Base-by-base conservation (phyloP, 345 rosid species). In the Boechera stricta region DNA sequence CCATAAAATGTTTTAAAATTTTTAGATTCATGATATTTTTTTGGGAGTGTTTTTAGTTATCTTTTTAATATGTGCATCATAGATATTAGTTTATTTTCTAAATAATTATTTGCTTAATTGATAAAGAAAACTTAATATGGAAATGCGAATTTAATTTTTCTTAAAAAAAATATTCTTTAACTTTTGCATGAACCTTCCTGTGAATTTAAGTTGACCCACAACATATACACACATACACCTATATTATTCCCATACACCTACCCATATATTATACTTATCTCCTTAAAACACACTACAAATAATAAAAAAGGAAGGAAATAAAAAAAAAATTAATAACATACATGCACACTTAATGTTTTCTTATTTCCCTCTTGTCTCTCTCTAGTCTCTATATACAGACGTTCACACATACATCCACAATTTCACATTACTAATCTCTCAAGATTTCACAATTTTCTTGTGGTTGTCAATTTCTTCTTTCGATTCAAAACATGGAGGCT, bases 311-410 rank as follows among this genome's bases (percentile, higher is more conserved):
- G 26, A 38, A 33, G 21, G 11, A 60, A 68, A 39, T 0, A 47
- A n/a, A 0, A 4, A 35, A n/a, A n/a, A 9, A 4, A 13, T 9
- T 60, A 68, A 51, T 38, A 59, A 44, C 70, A 76, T 69, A 76
- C 75, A 76, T 62, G 64, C 75, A 75, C 78, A 69, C 80, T 77
- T 69, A 70, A 21, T 76, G 75, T 69, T 61, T 69, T 70, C 62
- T 77, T 60, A 69, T 69, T 61, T 70, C 64, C 48, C 69, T 69
- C 63, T 38, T 51, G 67, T 36, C 68, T 76, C 80, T 69, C 71
- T 69, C 53, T 77, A 54, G 24, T 21, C 24, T 21, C 24, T 61
- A 69, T 62, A 33, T 10, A 39, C 11, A 39, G 12, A 39, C 42
- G 42, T 39, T 59, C 73, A 61, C 75, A 53, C 80, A 18, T 68